Conservation (phyloP, 768 basidiomycete genomes). For the Trametes meyenii region DNA sequence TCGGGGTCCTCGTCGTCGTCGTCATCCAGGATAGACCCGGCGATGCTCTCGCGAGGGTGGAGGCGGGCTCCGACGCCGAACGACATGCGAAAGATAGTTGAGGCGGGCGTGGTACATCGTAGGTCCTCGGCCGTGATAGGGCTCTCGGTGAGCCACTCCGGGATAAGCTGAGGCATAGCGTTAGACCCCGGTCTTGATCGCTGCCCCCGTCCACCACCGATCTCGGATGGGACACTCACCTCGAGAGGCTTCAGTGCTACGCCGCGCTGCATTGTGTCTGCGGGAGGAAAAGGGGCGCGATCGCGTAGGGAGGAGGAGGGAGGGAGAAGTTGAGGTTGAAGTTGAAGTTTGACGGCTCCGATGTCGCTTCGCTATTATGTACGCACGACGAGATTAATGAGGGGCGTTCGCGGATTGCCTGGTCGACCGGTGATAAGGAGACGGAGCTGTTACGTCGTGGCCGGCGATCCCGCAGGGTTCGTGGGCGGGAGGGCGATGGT, state of each 20-base stretch:
- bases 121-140: constrained; percentile 26
- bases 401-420: constrained; percentile 5
- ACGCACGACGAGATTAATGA: not conserved
- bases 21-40: not conserved
- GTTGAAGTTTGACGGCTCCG: not conserved
- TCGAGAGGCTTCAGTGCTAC: constrained; percentile 6
- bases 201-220: not conserved
- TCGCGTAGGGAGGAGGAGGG: not conserved
- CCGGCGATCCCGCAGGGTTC: not conserved
- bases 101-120: constrained; percentile 14
- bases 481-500: not conserved
- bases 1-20: constrained; percentile 6
- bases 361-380: not conserved
- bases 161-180: constrained; percentile 12
- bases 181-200: not conserved
- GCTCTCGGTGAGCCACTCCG: constrained; percentile 27
- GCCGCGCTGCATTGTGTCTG: not conserved
- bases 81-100: constrained; percentile 22
- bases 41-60: constrained; percentile 2
- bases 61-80: constrained; percentile 1
- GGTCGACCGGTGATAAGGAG: constrained; percentile 15
- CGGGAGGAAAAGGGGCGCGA: not conserved
- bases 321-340: not conserved
- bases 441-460: not conserved
- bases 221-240: constrained; percentile 1